Evolutionary conservation across 805 yeast species (phyloP).

Genomic region (Sugiyamaella marilandica): DNA sequence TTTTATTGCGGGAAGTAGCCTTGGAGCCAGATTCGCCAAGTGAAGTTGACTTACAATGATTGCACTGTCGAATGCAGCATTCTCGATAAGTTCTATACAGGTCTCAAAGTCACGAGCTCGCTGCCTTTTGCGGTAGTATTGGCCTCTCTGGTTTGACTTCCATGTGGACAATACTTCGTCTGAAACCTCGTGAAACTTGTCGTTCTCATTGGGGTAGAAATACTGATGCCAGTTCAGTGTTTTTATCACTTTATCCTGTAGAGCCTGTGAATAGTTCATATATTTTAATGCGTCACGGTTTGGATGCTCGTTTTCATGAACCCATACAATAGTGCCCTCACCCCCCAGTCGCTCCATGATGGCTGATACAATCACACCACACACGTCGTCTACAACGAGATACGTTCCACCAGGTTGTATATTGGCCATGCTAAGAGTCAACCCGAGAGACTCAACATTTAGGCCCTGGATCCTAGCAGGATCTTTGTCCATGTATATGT

Average conservation of each 20-base stretch:
- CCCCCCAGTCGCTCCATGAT: conserved; percentile 85
- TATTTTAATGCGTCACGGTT: conserved; percentile 66
- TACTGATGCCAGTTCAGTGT: conserved; percentile 75
- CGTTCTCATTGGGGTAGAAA: conserved; percentile 65
- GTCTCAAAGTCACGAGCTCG: conserved; percentile 42
- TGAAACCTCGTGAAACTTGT: conserved; percentile 38
- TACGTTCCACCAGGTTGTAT: conserved; percentile 87
- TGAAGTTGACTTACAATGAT: conserved; percentile 69
- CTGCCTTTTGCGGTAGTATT: conserved; percentile 60
- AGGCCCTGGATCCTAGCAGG: conserved; percentile 66
- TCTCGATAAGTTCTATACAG: conserved; percentile 41
- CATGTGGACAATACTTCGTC: conserved; percentile 51
- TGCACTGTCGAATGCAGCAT: conserved; percentile 66
- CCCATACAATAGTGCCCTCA: conserved; percentile 61
- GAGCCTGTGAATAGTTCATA: conserved; percentile 51
- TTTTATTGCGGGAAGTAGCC: conserved; percentile 57
- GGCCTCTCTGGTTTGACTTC: conserved; percentile 56
- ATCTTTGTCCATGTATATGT: conserved; percentile 74
- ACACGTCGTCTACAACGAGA: conserved; percentile 87
- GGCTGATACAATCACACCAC: conserved; percentile 81
- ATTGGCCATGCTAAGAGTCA: conserved; percentile 72
- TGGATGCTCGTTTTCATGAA: conserved; percentile 93
- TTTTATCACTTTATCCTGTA: conserved; percentile 52
- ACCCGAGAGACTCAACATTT: conserved; percentile 79
- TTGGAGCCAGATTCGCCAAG: conserved; percentile 58